phyloP scores from a whole-genome alignment of 345 rosid species.

The Dovyalis caffra region DNA sequence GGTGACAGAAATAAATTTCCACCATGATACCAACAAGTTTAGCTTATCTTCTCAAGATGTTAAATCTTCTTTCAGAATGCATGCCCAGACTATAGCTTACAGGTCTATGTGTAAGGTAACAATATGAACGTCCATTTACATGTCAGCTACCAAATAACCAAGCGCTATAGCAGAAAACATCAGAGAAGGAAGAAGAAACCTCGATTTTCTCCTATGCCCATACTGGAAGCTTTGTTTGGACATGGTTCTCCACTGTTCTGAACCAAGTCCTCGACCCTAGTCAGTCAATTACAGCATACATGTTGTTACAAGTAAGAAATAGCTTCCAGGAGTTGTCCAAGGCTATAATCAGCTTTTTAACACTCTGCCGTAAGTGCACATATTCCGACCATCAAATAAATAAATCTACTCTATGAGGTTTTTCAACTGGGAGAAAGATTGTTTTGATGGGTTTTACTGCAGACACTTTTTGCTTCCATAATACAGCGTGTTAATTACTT shows the following conservation, averaged over 20 bases:
- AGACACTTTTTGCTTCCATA: neutral
- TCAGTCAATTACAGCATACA: slow-evolving; percentile 17
- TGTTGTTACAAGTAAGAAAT: slow-evolving; percentile 8
- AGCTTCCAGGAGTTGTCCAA: neutral
- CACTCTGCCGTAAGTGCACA: neutral
- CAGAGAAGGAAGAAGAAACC: slow-evolving; percentile 31
- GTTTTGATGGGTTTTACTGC: neutral
- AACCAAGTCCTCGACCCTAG: slow-evolving; percentile 33
- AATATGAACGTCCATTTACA: neutral
- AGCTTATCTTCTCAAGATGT: neutral
- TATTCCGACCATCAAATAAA: neutral
- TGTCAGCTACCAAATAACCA: neutral
- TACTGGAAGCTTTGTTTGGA: slow-evolving; percentile 26
- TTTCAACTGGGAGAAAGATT: slow-evolving; percentile 1
- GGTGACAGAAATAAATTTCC: neutral
- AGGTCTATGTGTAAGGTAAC: neutral
- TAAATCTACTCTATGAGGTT: neutral
- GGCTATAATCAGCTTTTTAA: neutral
- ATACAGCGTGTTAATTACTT: neutral
- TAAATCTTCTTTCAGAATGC: slow-evolving; percentile 1
- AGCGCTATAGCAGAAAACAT: neutral
- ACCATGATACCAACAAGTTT: neutral
- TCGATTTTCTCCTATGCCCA: slow-evolving; percentile 40
- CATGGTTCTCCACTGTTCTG: slow-evolving; percentile 37
- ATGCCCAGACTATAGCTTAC: neutral